Evolutionary conservation across 441 rosid genomes (phyloP), one percentile per base, ranked within the genome.

Genomic region (Geranium incanum): DNA sequence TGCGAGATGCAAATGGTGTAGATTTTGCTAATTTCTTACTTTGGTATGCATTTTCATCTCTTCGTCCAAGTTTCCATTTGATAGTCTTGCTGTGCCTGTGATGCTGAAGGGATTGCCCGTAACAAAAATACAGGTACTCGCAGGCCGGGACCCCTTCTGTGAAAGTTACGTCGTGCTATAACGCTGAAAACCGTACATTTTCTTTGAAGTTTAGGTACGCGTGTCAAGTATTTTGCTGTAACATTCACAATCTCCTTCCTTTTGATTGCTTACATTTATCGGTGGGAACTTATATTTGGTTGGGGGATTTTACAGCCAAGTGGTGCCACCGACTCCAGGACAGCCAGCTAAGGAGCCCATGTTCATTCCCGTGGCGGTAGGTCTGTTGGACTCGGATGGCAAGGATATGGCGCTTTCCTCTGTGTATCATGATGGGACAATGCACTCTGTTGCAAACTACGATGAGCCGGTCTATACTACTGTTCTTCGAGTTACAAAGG

Each of bases 91-190:
- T 2, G 3, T 28, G 50, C 70, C 33, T 2, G 3, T 28, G 50
- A 71, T 68, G 11, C 68, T 71, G 43, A 70, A 69, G 18, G 67
- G 59, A 72, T 48, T 12, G 48, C 33, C 2, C 72, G 23, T 21
- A 19, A 72, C 12, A 7, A 52, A 80, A 69, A 59, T 71, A 12
- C 79, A 95, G 99, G 99, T 95, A 92, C 82, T 90, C 97, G 60
- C 98, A 92, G 86, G 95, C 97, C 69, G 99, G 99, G 72, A 95
- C 99, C n/a, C 99, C 99, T 67, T 37, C 76, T 21, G 85, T 95
- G 76, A 89, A 90, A 82, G 99, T 88, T 71, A 80, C 85, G 60
- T 89, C 99, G 8, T 84, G 85, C 71, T 95, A 92, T 43, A 63
- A 89, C 82, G 87, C 92, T 60, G 95, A 88, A 73, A 85, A 90